Conservation (phyloP, 345 rosid genomes). For the Geranium brycei region DNA sequence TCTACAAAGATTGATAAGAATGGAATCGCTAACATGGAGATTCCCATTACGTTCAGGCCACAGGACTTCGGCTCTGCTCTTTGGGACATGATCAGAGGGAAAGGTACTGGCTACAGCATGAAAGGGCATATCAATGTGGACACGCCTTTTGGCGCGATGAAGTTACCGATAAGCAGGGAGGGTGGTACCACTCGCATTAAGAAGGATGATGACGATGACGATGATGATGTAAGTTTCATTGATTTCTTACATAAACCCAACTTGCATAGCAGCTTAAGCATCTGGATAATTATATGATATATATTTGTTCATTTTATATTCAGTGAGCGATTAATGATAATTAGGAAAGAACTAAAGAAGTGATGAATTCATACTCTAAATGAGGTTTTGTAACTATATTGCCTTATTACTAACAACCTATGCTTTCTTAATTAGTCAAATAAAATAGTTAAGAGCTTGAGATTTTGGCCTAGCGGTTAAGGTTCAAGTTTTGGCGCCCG, state of each 20-base stretch:
- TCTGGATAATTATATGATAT: neutral
- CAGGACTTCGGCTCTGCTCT: conserved; percentile 93
- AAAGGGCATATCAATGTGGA: conserved; percentile 74
- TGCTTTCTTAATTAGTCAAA: too few relatives aligned
- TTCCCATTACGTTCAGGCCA: conserved; percentile 80
- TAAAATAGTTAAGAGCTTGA: too few relatives aligned
- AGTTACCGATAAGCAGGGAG: conserved; percentile 82
- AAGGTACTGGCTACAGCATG: conserved; percentile 75
- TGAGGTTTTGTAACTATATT: too few relatives aligned
- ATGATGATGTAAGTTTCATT: conserved; percentile 36
- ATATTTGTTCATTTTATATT: too few relatives aligned
- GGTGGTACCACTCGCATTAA: conserved; percentile 78
- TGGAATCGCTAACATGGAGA: conserved; percentile 40
- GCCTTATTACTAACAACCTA: too few relatives aligned
- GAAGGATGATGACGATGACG: conserved; percentile 53
- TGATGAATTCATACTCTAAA: too few relatives aligned
- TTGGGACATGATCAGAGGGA: conserved; percentile 98
- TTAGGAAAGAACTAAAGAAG: too few relatives aligned
- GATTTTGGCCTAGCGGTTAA: too few relatives aligned
- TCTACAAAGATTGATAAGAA: conserved; percentile 58
- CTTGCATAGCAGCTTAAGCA: too few relatives aligned
- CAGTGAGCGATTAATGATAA: too few relatives aligned
- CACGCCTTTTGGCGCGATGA: conserved; percentile 92
- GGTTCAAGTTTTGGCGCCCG: too few relatives aligned
- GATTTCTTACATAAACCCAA: too few relatives aligned